These are phyloP conservation scores for Phoma sp. DNA, from an alignment of 2,329 filamentous ascomycete species.

Conservation along the genomic window DNA sequence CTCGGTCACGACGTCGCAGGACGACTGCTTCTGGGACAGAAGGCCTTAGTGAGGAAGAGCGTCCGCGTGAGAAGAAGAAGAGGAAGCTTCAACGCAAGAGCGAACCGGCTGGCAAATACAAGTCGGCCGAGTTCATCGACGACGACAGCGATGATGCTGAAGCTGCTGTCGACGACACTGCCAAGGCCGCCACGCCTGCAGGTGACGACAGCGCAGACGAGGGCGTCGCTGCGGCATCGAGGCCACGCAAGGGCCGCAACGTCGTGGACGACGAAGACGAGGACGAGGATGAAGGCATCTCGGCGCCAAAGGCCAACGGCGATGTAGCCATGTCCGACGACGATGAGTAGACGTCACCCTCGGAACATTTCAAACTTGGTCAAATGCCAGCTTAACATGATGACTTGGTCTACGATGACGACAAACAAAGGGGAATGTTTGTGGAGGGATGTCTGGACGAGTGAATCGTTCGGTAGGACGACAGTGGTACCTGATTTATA, in stretches of 20 bases:
- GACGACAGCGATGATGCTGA: constrained; percentile 56
- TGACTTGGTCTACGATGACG: background rate
- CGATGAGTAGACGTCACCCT: constrained; percentile 25
- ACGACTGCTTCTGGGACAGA: constrained; percentile 48
- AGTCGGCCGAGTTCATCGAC: constrained; percentile 83
- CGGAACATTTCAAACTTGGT: background rate
- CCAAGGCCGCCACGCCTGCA: constrained; percentile 11
- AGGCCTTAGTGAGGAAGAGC: constrained; percentile 62
- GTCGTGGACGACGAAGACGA: constrained; percentile 46
- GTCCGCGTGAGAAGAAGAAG: constrained; percentile 67
- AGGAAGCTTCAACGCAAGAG: constrained; percentile 64
- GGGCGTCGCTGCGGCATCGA: constrained; percentile 29
- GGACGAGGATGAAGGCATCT: constrained; percentile 34
- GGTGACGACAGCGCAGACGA: constrained; percentile 34
- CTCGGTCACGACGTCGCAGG: constrained; percentile 43
- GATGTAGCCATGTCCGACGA: constrained; percentile 40
- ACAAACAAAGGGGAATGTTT: background rate
- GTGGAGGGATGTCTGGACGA: background rate
- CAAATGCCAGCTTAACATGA: background rate
- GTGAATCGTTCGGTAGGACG: background rate
- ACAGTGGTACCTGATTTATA: background rate
- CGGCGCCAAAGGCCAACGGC: constrained; percentile 29
- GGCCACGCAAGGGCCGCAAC: constrained; percentile 39
- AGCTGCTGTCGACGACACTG: constrained; percentile 24
- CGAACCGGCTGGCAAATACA: constrained; percentile 69